phyloP scores from a whole-genome alignment of 169 alveolate species.

The Eimeria maxima region DNA sequence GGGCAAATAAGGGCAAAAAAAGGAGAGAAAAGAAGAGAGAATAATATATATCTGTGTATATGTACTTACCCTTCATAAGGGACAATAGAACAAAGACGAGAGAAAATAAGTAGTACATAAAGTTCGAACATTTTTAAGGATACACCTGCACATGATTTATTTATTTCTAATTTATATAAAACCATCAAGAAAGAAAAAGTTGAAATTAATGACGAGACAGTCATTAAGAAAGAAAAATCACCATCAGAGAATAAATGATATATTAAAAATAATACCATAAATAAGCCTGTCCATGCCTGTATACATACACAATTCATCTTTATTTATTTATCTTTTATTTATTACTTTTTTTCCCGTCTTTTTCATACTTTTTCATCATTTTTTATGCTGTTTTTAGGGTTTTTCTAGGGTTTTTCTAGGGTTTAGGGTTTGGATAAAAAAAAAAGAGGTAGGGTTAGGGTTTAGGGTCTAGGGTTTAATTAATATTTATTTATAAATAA shows the following conservation, averaged over 20 bases:
- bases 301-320: too few relatives aligned
- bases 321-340: too few relatives aligned
- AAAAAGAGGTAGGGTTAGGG: too few relatives aligned
- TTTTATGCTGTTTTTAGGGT: too few relatives aligned
- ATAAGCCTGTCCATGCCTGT: constrained; percentile 85
- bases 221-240: constrained; percentile 95
- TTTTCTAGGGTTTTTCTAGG: too few relatives aligned
- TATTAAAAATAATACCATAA: constrained; percentile 89
- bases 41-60: too few relatives aligned
- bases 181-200: constrained; percentile 95
- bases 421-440: too few relatives aligned
- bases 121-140: constrained; percentile 94
- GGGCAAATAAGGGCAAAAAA: neutral
- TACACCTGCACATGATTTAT: constrained; percentile 93
- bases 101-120: constrained; percentile 91
- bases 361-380: too few relatives aligned
- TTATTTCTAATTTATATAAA: constrained; percentile 90
- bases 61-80: constrained; percentile 96
- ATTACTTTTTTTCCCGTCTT: too few relatives aligned
- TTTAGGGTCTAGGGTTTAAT: too few relatives aligned
- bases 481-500: too few relatives aligned
- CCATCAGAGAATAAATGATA: constrained; percentile 94
- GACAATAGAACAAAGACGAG: constrained; percentile 94
- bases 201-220: constrained; percentile 94
- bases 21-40: neutral